phyloP scores from a whole-genome alignment of 768 basidiomycete species.

The Rhodotorula babjevae region DNA sequence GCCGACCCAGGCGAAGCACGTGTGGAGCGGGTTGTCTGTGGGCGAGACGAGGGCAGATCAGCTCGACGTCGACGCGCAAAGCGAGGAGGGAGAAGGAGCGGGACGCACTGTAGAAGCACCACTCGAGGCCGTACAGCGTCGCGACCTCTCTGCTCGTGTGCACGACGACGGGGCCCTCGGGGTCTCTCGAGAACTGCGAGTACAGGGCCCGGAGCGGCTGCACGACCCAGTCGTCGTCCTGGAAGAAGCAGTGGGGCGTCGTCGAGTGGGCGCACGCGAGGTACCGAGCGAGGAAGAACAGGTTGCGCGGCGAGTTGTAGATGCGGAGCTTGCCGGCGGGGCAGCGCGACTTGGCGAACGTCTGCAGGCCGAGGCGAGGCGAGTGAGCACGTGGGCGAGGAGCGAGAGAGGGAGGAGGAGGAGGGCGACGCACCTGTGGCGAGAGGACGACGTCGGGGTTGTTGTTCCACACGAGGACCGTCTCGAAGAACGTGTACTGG shows the following conservation, averaged over 20 bases:
- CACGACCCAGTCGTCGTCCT: conserved; percentile 43
- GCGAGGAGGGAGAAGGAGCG: no score
- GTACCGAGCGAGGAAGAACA: conserved; percentile 38
- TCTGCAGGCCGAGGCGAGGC: not conserved
- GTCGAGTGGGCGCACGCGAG: conserved; percentile 35
- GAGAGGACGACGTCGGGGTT: conserved; percentile 38
- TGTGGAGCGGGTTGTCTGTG: conserved; percentile 36
- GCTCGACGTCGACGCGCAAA: no score
- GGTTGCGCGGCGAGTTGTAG: conserved; percentile 40
- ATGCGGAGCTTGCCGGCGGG: conserved; percentile 31
- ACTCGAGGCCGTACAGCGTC: conserved; percentile 33
- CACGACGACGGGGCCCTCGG: conserved; percentile 32
- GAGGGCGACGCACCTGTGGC: not conserved
- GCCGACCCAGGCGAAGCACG: conserved; percentile 42
- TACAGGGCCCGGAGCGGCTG: conserved; percentile 30
- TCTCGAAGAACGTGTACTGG: conserved; percentile 31
- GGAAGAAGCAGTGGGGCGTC: conserved; percentile 38
- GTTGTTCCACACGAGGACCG: conserved; percentile 40
- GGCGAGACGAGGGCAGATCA: no score
- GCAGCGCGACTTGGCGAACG: conserved; percentile 20
- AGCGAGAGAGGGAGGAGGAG: not conserved
- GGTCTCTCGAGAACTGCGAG: conserved; percentile 38
- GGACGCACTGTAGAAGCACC: conserved; percentile 42
- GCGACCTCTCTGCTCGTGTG: conserved; percentile 28
- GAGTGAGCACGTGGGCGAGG: not conserved